Percentiles rank a stretch among this genome's conserved stretches.
Evolutionary conservation across 2,329 filamentous ascomycete genomes (phyloP).

Genomic region (Stenocarpella maydis): DNA sequence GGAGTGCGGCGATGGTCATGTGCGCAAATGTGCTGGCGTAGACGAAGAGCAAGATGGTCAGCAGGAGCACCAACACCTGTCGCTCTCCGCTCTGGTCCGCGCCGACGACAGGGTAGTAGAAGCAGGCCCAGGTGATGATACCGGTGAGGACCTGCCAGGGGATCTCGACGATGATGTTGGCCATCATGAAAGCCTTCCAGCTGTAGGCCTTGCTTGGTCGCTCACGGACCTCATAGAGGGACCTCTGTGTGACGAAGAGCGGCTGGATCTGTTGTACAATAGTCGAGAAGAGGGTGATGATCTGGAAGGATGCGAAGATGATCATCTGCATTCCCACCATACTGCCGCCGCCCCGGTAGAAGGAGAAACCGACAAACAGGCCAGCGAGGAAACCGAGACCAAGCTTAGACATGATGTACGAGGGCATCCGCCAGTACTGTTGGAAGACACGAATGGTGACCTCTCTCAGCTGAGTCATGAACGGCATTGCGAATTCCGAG

Average conservation of each 20-base stretch:
- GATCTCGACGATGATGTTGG: constrained; percentile 76
- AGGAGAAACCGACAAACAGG: constrained; percentile 80
- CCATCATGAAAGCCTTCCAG: constrained; percentile 76
- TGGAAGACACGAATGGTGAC: constrained; percentile 77
- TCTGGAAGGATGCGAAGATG: constrained; percentile 78
- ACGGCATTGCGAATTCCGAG: constrained; percentile 81
- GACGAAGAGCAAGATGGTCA: constrained; percentile 72
- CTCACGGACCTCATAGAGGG: constrained; percentile 80
- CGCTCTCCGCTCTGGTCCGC: constrained; percentile 57
- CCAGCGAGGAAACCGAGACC: constrained; percentile 65
- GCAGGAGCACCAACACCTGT: constrained; percentile 71
- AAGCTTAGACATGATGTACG: constrained; percentile 79
- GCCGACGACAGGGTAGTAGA: constrained; percentile 72
- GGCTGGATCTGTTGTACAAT: constrained; percentile 79
- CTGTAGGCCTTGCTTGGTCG: constrained; percentile 78
- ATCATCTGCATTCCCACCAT: constrained; percentile 78
- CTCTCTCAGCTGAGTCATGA: constrained; percentile 68
- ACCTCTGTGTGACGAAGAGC: constrained; percentile 76
- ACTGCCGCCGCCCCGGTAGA: constrained; percentile 63
- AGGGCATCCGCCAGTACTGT: constrained; percentile 84
- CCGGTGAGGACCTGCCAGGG: constrained; percentile 74
- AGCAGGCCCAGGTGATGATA: constrained; percentile 69
- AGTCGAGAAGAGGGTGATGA: constrained; percentile 77
- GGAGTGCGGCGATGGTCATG: constrained; percentile 76
- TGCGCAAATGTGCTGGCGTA: constrained; percentile 78